Evolutionary conservation across 208 protist genomes (phyloP).

Genomic region (Kentomonas sorsogonicus): DNA sequence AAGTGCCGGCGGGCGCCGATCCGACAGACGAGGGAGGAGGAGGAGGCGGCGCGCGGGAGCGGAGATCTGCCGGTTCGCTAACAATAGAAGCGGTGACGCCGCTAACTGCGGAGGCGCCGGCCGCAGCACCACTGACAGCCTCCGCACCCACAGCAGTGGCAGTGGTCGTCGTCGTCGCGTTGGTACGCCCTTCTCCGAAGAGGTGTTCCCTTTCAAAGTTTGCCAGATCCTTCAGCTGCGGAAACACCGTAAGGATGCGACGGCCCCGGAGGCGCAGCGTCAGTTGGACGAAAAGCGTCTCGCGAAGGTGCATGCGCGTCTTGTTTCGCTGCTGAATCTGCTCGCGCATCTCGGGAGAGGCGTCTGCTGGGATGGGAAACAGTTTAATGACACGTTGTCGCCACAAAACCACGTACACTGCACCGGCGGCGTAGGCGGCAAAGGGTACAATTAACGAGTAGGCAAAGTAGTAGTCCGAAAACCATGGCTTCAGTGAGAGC

Average conservation of each 20-base stretch:
- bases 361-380: neutral
- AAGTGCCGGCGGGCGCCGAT: neutral
- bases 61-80: neutral
- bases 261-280: constrained; percentile 32
- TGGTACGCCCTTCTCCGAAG: no score
- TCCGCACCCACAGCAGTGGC: no score
- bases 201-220: no score
- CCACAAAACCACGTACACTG: constrained; percentile 16
- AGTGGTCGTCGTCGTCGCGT: no score
- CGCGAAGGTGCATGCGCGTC: constrained; percentile 19
- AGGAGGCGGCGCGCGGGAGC: neutral
- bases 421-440: constrained; percentile 16
- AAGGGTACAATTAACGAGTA: constrained; percentile 33
- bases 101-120: no score
- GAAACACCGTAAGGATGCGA: constrained; percentile 25
- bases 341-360: neutral
- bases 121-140: no score
- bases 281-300: constrained; percentile 31
- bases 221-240: constrained; percentile 19
- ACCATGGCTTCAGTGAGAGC: constrained; percentile 56
- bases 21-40: neutral
- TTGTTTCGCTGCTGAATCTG: constrained; percentile 17
- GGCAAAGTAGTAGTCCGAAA: constrained; percentile 44
- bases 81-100: no score
- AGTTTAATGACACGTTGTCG: constrained; percentile 1